Percentiles rank a stretch among this genome's conserved stretches.
Conservation (phyloP, 1,284 basidiomycete genomes). For the Ceratobasidium sp. region DNA sequence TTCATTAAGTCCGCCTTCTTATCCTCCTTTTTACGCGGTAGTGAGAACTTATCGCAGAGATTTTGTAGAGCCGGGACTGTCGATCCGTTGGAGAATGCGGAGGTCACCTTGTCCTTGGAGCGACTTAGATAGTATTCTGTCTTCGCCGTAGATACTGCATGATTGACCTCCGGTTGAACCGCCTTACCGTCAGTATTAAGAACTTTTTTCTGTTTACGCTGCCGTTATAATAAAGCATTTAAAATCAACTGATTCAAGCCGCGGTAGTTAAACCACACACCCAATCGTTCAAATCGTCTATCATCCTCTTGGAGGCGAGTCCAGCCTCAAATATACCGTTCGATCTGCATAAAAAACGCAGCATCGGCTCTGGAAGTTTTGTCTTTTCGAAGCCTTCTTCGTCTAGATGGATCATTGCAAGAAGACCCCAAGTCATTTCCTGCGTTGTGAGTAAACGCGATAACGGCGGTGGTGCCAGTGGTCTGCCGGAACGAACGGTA, state of each 20-base stretch:
- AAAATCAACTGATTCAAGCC: neutral
- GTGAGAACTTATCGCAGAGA: neutral
- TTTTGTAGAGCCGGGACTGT: neutral
- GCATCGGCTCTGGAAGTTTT: neutral
- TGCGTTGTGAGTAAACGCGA: neutral
- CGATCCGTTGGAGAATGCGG: neutral
- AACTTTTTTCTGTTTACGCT: neutral
- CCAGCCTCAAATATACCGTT: neutral
- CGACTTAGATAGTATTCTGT: neutral
- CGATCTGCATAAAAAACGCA: neutral
- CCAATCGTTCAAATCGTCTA: neutral
- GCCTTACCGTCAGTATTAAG: neutral
- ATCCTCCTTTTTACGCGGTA: neutral
- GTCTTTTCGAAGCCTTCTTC: neutral
- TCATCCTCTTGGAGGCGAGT: neutral
- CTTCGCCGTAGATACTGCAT: neutral
- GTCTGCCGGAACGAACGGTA: neutral
- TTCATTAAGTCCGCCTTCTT: conserved; percentile 1
- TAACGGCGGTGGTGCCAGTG: neutral
- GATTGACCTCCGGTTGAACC: neutral
- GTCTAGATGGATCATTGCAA: neutral
- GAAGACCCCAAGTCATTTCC: neutral
- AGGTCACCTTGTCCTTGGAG: neutral
- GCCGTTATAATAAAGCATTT: neutral
- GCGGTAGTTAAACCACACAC: neutral